phyloP scores from a whole-genome alignment of 164 flowering plant species.

The Stephania cephalantha region DNA sequence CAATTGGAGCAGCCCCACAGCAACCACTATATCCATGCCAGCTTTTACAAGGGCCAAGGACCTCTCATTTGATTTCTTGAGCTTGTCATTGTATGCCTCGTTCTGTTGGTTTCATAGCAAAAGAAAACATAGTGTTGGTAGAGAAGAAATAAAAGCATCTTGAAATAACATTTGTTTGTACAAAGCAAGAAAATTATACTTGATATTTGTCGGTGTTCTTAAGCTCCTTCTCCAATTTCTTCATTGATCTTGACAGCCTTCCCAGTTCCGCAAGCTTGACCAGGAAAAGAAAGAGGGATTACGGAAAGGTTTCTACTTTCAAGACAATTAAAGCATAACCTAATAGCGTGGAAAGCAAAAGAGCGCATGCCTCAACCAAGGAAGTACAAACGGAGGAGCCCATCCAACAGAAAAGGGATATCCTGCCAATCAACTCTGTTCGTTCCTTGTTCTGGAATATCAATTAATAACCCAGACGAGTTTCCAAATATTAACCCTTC shows the following conservation, averaged over 20 bases:
- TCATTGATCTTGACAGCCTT: constrained; percentile 80
- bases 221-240: constrained; percentile 75
- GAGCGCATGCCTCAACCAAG: constrained; percentile 68
- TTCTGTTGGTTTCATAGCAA: constrained; percentile 37
- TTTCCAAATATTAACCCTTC: neutral
- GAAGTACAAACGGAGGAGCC: constrained; percentile 76
- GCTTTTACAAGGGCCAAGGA: constrained; percentile 73
- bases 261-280: constrained; percentile 82
- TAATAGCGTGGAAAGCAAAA: neutral
- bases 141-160: neutral
- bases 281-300: neutral
- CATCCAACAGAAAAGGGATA: constrained; percentile 94
- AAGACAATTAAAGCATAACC: neutral
- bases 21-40: constrained; percentile 74
- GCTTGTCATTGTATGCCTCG: constrained; percentile 59
- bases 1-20: constrained; percentile 88
- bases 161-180: neutral
- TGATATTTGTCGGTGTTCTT: constrained; percentile 49
- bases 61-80: constrained; percentile 73
- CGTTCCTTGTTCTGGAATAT: constrained; percentile 75
- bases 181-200: constrained; percentile 29
- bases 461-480: neutral
- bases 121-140: neutral
- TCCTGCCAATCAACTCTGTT: constrained; percentile 73
- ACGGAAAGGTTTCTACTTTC: neutral